Percentiles rank a stretch among this genome's conserved stretches.
phyloP scores from a whole-genome alignment of 495 filamentous ascomycete genomes.

The Xylaria cubensis region DNA sequence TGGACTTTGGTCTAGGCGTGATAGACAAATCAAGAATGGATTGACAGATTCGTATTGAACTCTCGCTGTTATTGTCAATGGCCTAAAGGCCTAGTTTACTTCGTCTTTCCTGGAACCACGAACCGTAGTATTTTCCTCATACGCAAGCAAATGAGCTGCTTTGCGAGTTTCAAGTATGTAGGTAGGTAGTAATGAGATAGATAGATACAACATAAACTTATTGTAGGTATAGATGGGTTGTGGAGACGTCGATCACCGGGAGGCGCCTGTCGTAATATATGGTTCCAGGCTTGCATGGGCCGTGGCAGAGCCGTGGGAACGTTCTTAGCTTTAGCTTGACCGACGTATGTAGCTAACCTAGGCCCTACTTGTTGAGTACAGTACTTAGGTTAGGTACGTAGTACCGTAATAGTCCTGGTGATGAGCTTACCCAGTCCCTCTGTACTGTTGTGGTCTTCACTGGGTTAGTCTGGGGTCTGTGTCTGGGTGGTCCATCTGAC shows the following conservation, averaged over 20 bases:
- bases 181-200: slow-evolving; percentile 28
- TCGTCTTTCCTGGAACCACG: slow-evolving; percentile 11
- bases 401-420: slow-evolving; percentile 17
- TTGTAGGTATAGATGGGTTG: slow-evolving; percentile 31
- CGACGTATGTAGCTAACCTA: slow-evolving; percentile 25
- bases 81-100: neutral
- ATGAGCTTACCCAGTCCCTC: slow-evolving; percentile 18
- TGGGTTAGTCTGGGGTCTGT: slow-evolving; percentile 20
- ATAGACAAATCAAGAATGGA: slow-evolving; percentile 5
- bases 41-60: slow-evolving; percentile 5
- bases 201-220: slow-evolving; percentile 26
- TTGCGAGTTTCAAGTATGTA: slow-evolving; percentile 20
- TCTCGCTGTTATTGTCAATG: slow-evolving; percentile 8
- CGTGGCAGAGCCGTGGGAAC: slow-evolving; percentile 28
- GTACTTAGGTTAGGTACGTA: slow-evolving; percentile 11
- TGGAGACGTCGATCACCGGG: slow-evolving; percentile 45
- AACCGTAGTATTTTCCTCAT: slow-evolving; percentile 11
- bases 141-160: slow-evolving; percentile 7
- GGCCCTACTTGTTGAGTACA: slow-evolving; percentile 20
- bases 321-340: slow-evolving; percentile 31
- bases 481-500: slow-evolving; percentile 19
- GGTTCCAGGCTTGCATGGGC: slow-evolving; percentile 30
- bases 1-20: slow-evolving; percentile 1
- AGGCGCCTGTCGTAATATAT: slow-evolving; percentile 43
- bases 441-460: slow-evolving; percentile 18